These are phyloP conservation scores for Fusarium setosum DNA, from an alignment of 2,329 filamentous ascomycete species.

Conservation along the genomic window DNA sequence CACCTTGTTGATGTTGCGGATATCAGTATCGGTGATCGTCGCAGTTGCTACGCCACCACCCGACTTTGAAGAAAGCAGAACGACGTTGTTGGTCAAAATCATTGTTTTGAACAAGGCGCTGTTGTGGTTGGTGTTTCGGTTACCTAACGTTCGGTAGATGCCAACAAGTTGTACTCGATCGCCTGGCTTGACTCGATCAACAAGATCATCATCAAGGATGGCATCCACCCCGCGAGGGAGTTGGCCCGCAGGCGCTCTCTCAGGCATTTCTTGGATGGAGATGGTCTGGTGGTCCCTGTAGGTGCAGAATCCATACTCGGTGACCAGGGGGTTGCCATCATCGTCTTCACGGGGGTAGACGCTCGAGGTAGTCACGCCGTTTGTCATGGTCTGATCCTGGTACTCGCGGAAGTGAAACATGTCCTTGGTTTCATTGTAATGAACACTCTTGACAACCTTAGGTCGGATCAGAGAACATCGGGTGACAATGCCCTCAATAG, in stretches of 20 bases:
- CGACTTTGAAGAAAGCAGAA: conserved; percentile 94
- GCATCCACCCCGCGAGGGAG: conserved; percentile 95
- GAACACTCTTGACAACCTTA: conserved; percentile 98
- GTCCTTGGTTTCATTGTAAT: conserved; percentile 89
- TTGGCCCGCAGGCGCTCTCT: conserved; percentile 94
- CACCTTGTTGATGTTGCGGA: conserved; percentile 98
- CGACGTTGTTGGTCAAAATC: conserved; percentile 93
- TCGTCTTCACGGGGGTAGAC: conserved; percentile 96
- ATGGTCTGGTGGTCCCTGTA: conserved; percentile 98
- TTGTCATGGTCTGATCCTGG: conserved; percentile 97
- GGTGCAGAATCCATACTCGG: conserved; percentile 95
- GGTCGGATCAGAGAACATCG: conserved; percentile 94
- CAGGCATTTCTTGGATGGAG: conserved; percentile 99
- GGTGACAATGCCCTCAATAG: conserved; percentile 96
- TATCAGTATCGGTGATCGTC: conserved; percentile 94
- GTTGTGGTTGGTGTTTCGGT: conserved; percentile 89
- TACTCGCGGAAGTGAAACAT: conserved; percentile 93
- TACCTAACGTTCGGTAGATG: conserved; percentile 93
- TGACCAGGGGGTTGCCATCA: conserved; percentile 89
- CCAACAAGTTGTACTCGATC: conserved; percentile 98
- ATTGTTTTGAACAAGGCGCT: conserved; percentile 96
- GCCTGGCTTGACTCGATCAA: conserved; percentile 93
- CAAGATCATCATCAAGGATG: conserved; percentile 94
- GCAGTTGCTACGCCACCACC: conserved; percentile 93
- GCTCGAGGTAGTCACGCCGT: conserved; percentile 86